Evolutionary conservation across 1,139 yeast species (phyloP), one percentile per base, ranked within the genome.

Genomic region (Arxiozyma bovina): DNA sequence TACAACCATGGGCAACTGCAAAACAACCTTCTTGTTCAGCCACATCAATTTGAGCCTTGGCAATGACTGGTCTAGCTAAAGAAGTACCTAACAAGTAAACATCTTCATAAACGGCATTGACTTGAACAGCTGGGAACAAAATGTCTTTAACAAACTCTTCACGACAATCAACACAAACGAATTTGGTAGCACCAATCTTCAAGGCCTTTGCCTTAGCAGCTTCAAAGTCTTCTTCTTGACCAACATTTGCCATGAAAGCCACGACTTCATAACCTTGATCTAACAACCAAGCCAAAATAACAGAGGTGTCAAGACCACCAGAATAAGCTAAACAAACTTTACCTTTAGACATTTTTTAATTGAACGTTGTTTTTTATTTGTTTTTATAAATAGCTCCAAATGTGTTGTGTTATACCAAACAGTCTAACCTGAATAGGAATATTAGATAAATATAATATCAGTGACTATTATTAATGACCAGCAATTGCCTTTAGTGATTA

Each of bases 241-340:
- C 99, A 68, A 91, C 90, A 75, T 93, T 85, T 70, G 98, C 98
- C 81, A 93, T 82, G 78, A 93, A 93, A 54, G 98, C 97, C 70
- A 93, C 85, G 57, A 93, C 99, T 76, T 93, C 99, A 74, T 91
- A 93, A 61, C 97, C 99, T 77, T 93, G 82, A 74, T 93, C 99
- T 64, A 93, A 81, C 73, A 93, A 82, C 99, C 99, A 93, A 54
- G 98, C 99, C 63, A 93, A 83, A 68, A 93, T 93, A 59, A 94
- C 89, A 45, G 97, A 90, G 78, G 99, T 93, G 72, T 93, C 99
- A 69, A 93, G 82, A 77, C 99, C 99, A 69, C 99, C 99, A 55
- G 98, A 93, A 78, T 93, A 93, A 55, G 99, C 99, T 74, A 93
- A 84, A 82, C 98, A 91, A 75, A 91, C 98, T 77, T 91, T 91